A percentile compares a stretch with the other conserved stretches of the same genome.
Conservation (phyloP, 768 basidiomycete genomes). For the Xerocomellus intermedius region DNA sequence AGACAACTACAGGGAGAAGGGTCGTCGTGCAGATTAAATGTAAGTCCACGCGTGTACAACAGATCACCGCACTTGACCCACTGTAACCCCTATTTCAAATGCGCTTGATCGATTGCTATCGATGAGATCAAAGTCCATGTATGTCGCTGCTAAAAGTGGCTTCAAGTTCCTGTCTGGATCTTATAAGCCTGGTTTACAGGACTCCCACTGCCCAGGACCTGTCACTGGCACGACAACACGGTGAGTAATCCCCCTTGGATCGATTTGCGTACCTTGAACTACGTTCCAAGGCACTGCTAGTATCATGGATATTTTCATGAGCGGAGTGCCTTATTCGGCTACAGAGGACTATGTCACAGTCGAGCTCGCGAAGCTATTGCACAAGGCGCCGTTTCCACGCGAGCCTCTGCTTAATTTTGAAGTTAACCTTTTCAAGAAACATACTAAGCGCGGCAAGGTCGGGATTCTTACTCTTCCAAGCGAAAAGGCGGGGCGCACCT, state of each 20-base stretch:
- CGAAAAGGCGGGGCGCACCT: conserved; percentile 17
- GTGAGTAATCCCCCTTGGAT: conserved; percentile 17
- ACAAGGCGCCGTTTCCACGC: conserved; percentile 33
- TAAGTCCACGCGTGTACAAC: conserved; percentile 13
- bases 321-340: conserved; percentile 27
- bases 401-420: conserved; percentile 34
- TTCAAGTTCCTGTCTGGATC: neutral
- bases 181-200: conserved; percentile 15
- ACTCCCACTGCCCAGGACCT: neutral
- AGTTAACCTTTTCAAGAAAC: conserved; percentile 27
- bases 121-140: conserved; percentile 6
- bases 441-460: conserved; percentile 17
- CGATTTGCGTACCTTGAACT: neutral
- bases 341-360: conserved; percentile 32
- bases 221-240: conserved; percentile 10
- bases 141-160: neutral
- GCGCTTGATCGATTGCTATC: conserved; percentile 20
- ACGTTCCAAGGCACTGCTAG: neutral
- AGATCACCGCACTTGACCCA: conserved; percentile 14
- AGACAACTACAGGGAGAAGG: conserved; percentile 48
- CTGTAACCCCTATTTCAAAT: neutral
- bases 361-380: conserved; percentile 34
- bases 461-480: conserved; percentile 35
- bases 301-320: conserved; percentile 38
- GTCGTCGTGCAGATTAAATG: conserved; percentile 53